phyloP scores from a whole-genome alignment of 2,329 filamentous ascomycete genomes.

The Dothideomycetidae sp. region DNA sequence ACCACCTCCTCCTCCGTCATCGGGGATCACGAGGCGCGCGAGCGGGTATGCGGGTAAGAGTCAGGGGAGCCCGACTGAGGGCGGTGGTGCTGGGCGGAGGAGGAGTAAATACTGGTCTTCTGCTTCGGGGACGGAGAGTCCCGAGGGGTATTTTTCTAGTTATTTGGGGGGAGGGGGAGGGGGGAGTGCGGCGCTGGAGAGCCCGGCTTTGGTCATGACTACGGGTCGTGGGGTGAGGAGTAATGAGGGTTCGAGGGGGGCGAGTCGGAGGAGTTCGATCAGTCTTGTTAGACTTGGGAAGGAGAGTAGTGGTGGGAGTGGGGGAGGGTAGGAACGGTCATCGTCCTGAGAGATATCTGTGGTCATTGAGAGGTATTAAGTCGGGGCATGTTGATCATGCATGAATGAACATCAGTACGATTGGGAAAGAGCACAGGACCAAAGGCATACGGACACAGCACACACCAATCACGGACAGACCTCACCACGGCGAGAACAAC shows the following conservation, averaged over 20 bases:
- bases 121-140: constrained; percentile 16
- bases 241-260: not conserved
- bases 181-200: not conserved
- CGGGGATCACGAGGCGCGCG: constrained; percentile 18
- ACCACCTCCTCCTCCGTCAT: constrained; percentile 21
- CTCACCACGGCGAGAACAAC: not conserved
- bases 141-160: constrained; percentile 16
- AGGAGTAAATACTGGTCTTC: constrained; percentile 10
- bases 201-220: not conserved
- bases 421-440: too few species aligned
- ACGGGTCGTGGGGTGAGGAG: not conserved
- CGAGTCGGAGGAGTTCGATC: constrained; percentile 4
- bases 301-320: too few species aligned
- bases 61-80: constrained; percentile 15
- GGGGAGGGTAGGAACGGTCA: not conserved
- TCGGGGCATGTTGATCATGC: not conserved
- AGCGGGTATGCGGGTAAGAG: constrained; percentile 24
- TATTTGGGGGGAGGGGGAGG: not conserved
- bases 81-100: constrained; percentile 3
- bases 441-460: too few species aligned
- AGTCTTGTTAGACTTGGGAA: constrained; percentile 7
- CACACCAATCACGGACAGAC: not conserved
- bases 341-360: not conserved
- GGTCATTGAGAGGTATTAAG: not conserved
- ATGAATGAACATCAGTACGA: too few species aligned